These are phyloP conservation scores for Fusarium albidum DNA, from an alignment of 2,329 filamentous ascomycete species.

Conservation along the genomic window DNA sequence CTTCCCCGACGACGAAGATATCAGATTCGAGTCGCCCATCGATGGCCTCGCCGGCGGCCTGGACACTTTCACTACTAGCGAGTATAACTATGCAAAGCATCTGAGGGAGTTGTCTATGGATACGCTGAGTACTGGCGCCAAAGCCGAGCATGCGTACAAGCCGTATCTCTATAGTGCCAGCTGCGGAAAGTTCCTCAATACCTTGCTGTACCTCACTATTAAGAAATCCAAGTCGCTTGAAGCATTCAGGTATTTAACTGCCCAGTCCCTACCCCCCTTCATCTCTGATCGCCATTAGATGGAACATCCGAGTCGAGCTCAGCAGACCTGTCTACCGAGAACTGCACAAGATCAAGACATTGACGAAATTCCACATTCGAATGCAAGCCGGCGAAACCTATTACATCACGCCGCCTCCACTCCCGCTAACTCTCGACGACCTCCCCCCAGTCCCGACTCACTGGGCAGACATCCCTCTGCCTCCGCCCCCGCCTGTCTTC, in stretches of 20 bases:
- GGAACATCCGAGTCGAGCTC: constrained; percentile 71
- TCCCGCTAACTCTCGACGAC: constrained; percentile 47
- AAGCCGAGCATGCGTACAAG: constrained; percentile 62
- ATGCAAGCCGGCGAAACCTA: constrained; percentile 66
- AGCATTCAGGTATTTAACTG: constrained; percentile 58
- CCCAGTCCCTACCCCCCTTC: background rate
- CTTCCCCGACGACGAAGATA: constrained; percentile 67
- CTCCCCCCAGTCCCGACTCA: constrained; percentile 43
- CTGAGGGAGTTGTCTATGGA: constrained; percentile 65
- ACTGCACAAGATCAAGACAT: constrained; percentile 60
- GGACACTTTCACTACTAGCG: constrained; percentile 69
- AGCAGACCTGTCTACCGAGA: constrained; percentile 65
- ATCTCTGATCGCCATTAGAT: constrained; percentile 49
- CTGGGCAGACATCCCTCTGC: constrained; percentile 41
- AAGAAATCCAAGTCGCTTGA: constrained; percentile 64
- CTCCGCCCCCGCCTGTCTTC: constrained; percentile 33
- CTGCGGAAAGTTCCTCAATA: constrained; percentile 72
- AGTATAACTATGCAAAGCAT: constrained; percentile 69
- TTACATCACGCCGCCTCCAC: constrained; percentile 58
- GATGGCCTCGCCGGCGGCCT: constrained; percentile 66
- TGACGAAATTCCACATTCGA: constrained; percentile 64
- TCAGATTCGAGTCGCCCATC: constrained; percentile 59
- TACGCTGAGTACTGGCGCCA: constrained; percentile 59
- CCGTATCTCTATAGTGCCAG: constrained; percentile 62
- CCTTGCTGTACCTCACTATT: constrained; percentile 63